A percentile compares a stretch with the other conserved stretches of the same genome.
phyloP scores from a whole-genome alignment of 768 basidiomycete genomes.

The Lactarius deliciosus region DNA sequence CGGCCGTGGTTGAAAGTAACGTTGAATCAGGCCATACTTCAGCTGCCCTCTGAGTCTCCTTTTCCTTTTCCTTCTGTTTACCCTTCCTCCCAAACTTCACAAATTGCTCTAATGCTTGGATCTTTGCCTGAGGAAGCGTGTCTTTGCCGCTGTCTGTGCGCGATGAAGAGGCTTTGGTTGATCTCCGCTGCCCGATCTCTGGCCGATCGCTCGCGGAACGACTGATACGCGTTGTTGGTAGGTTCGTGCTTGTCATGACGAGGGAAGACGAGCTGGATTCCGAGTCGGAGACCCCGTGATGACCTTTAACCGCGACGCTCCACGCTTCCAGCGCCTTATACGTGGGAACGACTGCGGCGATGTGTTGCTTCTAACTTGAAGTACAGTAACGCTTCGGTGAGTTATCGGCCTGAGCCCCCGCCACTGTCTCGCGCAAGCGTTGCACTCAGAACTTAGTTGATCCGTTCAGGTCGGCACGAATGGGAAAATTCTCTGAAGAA shows the following conservation, averaged over 20 bases:
- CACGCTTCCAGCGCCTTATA: neutral
- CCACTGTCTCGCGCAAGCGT: neutral
- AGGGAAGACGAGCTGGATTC: neutral
- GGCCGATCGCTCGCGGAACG: conserved; percentile 18
- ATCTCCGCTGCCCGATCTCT: conserved; percentile 1
- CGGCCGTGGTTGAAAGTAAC: conserved; percentile 6
- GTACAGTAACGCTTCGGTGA: too few species aligned
- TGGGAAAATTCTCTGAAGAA: neutral
- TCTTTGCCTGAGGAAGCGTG: conserved; percentile 21
- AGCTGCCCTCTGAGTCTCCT: conserved; percentile 3
- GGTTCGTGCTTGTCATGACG: conserved; percentile 12
- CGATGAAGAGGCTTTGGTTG: conserved; percentile 8
- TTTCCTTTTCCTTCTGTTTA: conserved; percentile 16
- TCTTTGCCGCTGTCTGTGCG: conserved; percentile 5
- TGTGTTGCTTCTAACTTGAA: too few species aligned
- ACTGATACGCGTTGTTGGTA: conserved; percentile 13
- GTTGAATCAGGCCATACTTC: conserved; percentile 30
- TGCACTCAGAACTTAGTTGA: neutral
- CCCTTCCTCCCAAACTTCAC: conserved; percentile 29
- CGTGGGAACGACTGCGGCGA: neutral
- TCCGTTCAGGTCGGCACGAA: neutral
- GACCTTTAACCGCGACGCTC: neutral
- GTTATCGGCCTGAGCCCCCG: too few species aligned
- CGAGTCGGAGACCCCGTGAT: neutral
- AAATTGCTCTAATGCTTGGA: conserved; percentile 26